phyloP scores from a whole-genome alignment of 768 basidiomycete species.

The Lactarius sp. region DNA sequence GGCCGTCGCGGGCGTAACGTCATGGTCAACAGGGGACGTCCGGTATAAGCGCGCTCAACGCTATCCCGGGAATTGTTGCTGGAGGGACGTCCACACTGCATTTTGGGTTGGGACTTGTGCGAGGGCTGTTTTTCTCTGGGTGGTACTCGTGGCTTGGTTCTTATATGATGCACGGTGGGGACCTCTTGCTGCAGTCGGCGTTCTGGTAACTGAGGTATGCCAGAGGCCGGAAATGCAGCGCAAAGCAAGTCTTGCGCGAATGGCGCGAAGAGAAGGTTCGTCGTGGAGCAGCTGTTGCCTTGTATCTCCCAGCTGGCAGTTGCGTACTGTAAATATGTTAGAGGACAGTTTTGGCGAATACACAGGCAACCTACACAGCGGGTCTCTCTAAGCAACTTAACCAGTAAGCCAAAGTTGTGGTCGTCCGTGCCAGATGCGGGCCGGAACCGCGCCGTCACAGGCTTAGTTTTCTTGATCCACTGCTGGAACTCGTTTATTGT shows the following conservation, averaged over 20 bases:
- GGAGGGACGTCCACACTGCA: neutral
- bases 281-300: slow-evolving; percentile 1
- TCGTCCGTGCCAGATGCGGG: slow-evolving; percentile 14
- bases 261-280: slow-evolving; percentile 23
- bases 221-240: slow-evolving; percentile 20
- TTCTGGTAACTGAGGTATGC: slow-evolving; percentile 20
- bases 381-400: slow-evolving; percentile 20
- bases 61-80: neutral
- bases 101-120: neutral
- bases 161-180: neutral
- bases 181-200: neutral
- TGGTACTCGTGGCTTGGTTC: neutral
- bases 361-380: slow-evolving; percentile 4
- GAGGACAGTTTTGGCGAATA: neutral
- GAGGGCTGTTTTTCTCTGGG: neutral
- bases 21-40: neutral
- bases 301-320: slow-evolving; percentile 22
- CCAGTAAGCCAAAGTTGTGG: slow-evolving; percentile 3
- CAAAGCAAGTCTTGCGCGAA: slow-evolving; percentile 16
- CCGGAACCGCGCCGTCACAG: slow-evolving; percentile 10
- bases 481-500: slow-evolving; percentile 17
- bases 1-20: neutral
- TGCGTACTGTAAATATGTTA: slow-evolving; percentile 19
- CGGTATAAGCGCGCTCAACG: neutral
- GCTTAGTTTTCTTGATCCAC: slow-evolving; percentile 13